Evolutionary conservation across 2,329 filamentous ascomycete genomes (phyloP).

Genomic region (Colletotrichum camelliae): DNA sequence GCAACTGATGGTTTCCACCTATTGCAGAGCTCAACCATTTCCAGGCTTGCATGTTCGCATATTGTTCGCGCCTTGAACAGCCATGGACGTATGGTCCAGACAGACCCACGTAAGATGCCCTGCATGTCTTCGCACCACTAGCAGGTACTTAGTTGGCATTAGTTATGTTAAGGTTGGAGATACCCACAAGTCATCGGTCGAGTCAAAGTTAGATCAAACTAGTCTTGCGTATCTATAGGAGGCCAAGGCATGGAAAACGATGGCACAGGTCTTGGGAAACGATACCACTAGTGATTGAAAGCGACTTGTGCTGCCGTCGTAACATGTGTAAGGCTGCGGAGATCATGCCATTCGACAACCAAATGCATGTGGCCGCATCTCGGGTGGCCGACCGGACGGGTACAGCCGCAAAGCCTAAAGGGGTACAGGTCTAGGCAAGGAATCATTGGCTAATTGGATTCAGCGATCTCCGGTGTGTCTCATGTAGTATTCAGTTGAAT

Average conservation of each 20-base stretch:
- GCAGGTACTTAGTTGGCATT: neutral
- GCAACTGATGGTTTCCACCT: neutral
- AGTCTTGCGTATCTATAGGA: neutral
- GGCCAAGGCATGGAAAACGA: neutral
- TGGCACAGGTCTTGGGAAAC: no score
- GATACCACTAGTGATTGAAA: neutral
- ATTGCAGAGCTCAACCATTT: accelerated
- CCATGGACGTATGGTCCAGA: neutral
- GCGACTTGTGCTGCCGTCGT: neutral
- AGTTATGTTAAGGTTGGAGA: no score
- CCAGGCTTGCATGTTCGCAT: neutral
- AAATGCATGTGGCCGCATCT: neutral
- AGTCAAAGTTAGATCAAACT: neutral
- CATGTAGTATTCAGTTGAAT: neutral
- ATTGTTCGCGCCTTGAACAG: neutral
- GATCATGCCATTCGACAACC: neutral
- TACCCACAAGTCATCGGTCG: no score
- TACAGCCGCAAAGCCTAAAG: neutral
- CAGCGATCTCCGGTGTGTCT: neutral
- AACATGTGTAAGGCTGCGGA: neutral
- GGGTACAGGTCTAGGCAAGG: neutral
- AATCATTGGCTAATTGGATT: neutral
- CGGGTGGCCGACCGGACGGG: neutral
- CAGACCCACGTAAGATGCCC: neutral
- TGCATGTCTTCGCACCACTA: neutral